Evolutionary conservation across 805 yeast genomes (phyloP).

Genomic region (Candida nanaspora): DNA sequence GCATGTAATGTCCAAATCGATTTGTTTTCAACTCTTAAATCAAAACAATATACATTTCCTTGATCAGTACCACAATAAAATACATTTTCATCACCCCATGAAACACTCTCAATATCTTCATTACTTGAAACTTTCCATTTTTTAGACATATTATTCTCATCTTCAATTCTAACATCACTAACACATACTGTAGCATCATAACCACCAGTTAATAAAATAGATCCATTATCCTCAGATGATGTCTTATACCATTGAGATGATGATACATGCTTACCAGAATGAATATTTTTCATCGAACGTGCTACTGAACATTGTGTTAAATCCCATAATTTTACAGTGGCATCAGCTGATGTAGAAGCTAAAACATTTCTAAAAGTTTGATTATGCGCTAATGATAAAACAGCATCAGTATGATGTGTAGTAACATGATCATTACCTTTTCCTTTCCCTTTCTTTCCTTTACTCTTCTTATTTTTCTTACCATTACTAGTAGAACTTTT

Average conservation of each 20-base stretch:
- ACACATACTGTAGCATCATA: slow-evolving; percentile 80
- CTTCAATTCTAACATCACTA: slow-evolving; percentile 77
- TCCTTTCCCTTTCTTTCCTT: slow-evolving; percentile 41
- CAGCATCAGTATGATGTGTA: slow-evolving; percentile 90
- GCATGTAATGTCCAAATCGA: slow-evolving; percentile 96
- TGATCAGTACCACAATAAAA: slow-evolving; percentile 88
- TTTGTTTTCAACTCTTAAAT: slow-evolving; percentile 57
- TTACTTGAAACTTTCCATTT: slow-evolving; percentile 50
- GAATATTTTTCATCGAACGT: slow-evolving; percentile 65
- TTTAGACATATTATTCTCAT: slow-evolving; percentile 51
- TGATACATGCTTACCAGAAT: slow-evolving; percentile 75
- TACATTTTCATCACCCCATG: slow-evolving; percentile 53
- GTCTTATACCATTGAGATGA: slow-evolving; percentile 73
- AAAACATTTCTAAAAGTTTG: slow-evolving; percentile 73
- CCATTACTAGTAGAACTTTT: slow-evolving; percentile 10
- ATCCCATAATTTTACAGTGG: slow-evolving; percentile 95
- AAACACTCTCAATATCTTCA: slow-evolving; percentile 79
- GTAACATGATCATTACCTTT: slow-evolving; percentile 44
- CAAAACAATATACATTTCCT: slow-evolving; percentile 86
- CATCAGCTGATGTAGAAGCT: slow-evolving; percentile 93
- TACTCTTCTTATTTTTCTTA: slow-evolving; percentile 28
- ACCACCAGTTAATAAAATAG: slow-evolving; percentile 81
- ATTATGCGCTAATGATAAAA: slow-evolving; percentile 80
- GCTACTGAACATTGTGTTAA: slow-evolving; percentile 67
- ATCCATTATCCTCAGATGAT: slow-evolving; percentile 36